Conservation (phyloP, 2,329 filamentous ascomycete species). For the Huntiella moniliformis region DNA sequence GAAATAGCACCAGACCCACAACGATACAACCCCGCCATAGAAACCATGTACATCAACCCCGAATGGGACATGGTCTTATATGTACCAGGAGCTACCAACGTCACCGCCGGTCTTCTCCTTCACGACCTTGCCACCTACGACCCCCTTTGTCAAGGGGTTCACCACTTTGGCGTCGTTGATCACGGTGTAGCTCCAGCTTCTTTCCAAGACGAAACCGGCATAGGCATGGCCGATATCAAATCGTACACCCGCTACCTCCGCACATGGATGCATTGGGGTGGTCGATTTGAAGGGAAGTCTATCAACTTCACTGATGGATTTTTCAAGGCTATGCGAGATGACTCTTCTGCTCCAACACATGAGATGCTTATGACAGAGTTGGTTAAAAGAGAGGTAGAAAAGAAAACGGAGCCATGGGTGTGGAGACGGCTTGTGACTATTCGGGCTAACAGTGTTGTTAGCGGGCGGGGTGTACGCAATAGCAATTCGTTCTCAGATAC, state of each 20-base stretch:
- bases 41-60: conserved; percentile 13
- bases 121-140: conserved; percentile 13
- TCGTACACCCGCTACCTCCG: neutral
- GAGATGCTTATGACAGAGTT: neutral
- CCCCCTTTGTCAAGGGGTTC: conserved; percentile 10
- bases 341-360: neutral
- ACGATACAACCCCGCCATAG: conserved; percentile 11
- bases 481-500: neutral
- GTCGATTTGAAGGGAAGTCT: neutral
- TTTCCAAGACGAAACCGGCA: no score
- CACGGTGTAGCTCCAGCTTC: conserved; percentile 8
- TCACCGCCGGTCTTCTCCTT: conserved; percentile 12
- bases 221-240: no score
- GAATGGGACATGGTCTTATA: conserved; percentile 14
- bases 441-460: neutral
- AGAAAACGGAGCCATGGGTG: neutral
- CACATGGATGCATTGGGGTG: conserved; percentile 7
- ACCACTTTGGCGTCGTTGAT: conserved; percentile 12
- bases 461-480: no score
- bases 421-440: neutral
- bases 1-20: neutral
- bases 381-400: neutral
- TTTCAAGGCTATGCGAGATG: conserved; percentile 5
- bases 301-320: conserved; percentile 5
- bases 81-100: conserved; percentile 4